Evolutionary conservation across 139 green algal genomes (phyloP).

Genomic region (Penium margaritaceum): DNA sequence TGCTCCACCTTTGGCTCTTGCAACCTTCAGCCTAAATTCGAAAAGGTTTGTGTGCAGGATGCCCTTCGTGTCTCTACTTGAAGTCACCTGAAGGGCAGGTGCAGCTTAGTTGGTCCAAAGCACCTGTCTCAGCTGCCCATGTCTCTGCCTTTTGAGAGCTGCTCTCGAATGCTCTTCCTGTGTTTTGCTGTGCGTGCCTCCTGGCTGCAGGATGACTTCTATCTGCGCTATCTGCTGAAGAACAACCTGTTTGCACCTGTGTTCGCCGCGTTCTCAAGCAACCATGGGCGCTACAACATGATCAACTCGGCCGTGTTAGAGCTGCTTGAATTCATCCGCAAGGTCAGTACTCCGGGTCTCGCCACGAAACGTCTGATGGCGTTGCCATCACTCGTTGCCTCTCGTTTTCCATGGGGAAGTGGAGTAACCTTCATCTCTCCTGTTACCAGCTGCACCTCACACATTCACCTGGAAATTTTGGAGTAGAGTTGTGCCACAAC

Average conservation of each 20-base stretch:
- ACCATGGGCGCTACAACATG: constrained; percentile 79
- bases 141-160: background rate
- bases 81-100: no score
- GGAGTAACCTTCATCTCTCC: no score
- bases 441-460: no score
- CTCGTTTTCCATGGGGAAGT: no score
- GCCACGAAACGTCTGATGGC: no score
- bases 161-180: background rate
- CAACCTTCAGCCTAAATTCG: background rate
- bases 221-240: constrained; percentile 68
- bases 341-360: no score
- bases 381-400: no score
- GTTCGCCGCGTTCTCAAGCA: constrained; percentile 70
- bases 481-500: no score
- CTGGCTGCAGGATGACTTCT: constrained; percentile 68
- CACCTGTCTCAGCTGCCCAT: no score
- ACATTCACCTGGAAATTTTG: no score
- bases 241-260: constrained; percentile 70
- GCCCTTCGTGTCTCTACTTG: no score
- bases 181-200: background rate
- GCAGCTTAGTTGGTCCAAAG: no score
- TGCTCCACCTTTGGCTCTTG: background rate
- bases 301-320: constrained; percentile 62
- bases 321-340: constrained; percentile 51
- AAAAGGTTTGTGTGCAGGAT: background rate